A percentile compares a stretch with the other conserved stretches of the same genome.
Evolutionary conservation across 2,329 filamentous ascomycete genomes (phyloP).

Genomic region (Coniochaeta pulveracea): DNA sequence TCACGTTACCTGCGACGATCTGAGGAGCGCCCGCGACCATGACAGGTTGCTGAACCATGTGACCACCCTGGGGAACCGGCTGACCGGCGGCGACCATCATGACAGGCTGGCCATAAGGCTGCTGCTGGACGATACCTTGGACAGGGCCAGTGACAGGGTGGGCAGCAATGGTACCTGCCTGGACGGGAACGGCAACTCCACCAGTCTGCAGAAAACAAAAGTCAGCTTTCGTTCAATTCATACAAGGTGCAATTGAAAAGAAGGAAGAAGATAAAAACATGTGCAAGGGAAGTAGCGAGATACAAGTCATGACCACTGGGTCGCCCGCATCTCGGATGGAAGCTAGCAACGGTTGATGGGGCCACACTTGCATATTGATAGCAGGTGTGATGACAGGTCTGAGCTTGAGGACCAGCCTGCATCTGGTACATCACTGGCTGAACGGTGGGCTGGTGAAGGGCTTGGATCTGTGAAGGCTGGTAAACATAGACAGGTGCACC

Average conservation of each 20-base stretch:
- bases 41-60: constrained; percentile 6
- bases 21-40: constrained; percentile 11
- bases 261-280: background rate
- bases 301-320: constrained; percentile 1
- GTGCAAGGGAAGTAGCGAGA: background rate
- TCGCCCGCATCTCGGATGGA: background rate
- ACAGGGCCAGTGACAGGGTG: constrained; percentile 8
- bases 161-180: constrained; percentile 7
- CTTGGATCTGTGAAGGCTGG: background rate
- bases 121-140: constrained; percentile 13
- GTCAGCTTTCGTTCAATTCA: constrained; percentile 8
- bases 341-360: constrained; percentile 1
- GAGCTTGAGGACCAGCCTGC: background rate
- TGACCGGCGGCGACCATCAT: constrained; percentile 6
- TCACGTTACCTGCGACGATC: constrained; percentile 28
- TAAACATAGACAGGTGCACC: constrained; percentile 3
- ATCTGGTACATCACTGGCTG: background rate
- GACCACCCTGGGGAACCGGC: background rate
- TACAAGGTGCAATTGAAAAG: background rate
- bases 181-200: constrained; percentile 10
- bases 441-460: background rate
- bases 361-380: constrained; percentile 2
- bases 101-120: constrained; percentile 10
- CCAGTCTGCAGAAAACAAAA: constrained; percentile 7
- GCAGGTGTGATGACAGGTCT: background rate